Conservation (phyloP, 129 eudicot genomes). For the carrot (Daucus carota) region DH1_v3.0 NC_030384.2:21914501-21915000, state of each 20-base stretch:
- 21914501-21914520: conserved; percentile 56
- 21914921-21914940: conserved; percentile 44
- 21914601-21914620: conserved; percentile 68
- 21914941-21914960: conserved; percentile 84
- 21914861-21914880: conserved; percentile 48
- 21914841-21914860: conserved; percentile 75
- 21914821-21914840: conserved; percentile 70
- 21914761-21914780: not conserved
- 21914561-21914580: conserved; percentile 65
- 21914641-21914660: conserved; percentile 40
- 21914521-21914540: conserved; percentile 59
- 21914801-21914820: conserved; percentile 62
- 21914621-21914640: conserved; percentile 69
- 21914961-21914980: conserved; percentile 52
- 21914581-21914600: conserved; percentile 75
- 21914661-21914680: conserved; percentile 36
- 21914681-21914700: conserved; percentile 63
- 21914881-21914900: conserved; percentile 60
- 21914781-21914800: conserved; percentile 27
- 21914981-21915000: conserved; percentile 48
- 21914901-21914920: conserved; percentile 46
- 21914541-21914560: conserved; percentile 48
- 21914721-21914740: not conserved
- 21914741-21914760: not conserved
- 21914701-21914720: conserved; percentile 67